Evolutionary conservation across 2,329 filamentous ascomycete species (phyloP).

Genomic region (Fonsecaea nubica): DNA sequence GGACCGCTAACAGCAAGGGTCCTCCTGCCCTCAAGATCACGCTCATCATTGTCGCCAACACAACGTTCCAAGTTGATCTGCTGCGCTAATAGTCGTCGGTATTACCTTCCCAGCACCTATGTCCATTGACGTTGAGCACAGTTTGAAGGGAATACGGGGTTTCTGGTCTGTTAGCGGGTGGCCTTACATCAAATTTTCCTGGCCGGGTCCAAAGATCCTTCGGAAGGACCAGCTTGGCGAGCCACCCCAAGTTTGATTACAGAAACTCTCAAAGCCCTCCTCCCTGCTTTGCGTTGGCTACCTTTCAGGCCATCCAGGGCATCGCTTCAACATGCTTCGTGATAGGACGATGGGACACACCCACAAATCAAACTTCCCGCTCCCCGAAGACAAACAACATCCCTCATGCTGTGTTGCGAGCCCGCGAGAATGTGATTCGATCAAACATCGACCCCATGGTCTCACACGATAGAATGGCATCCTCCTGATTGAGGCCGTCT

Average conservation of each 20-base stretch:
- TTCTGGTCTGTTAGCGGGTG: background rate
- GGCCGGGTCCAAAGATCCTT: background rate
- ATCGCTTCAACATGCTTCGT: background rate
- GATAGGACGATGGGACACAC: background rate
- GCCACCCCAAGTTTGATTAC: background rate
- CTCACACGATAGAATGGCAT: background rate
- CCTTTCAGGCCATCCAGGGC: conserved; percentile 4
- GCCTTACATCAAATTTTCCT: background rate
- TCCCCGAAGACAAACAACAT: background rate
- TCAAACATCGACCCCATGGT: background rate
- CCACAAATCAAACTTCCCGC: conserved; percentile 8
- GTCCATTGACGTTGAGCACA: background rate
- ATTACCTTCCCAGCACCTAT: background rate
- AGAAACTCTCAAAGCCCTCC: background rate
- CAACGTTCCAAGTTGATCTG: background rate
- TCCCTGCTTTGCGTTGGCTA: background rate
- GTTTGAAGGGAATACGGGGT: background rate
- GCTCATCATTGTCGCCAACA: background rate
- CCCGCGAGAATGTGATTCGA: background rate
- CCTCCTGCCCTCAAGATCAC: background rate
- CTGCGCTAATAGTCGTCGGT: background rate
- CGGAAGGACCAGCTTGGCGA: background rate
- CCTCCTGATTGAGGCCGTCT: background rate
- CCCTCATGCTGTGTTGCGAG: background rate
- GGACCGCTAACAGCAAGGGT: background rate